Base-by-base conservation (phyloP, 2,329 filamentous ascomycete species). In the Fusarium succisae region DNA sequence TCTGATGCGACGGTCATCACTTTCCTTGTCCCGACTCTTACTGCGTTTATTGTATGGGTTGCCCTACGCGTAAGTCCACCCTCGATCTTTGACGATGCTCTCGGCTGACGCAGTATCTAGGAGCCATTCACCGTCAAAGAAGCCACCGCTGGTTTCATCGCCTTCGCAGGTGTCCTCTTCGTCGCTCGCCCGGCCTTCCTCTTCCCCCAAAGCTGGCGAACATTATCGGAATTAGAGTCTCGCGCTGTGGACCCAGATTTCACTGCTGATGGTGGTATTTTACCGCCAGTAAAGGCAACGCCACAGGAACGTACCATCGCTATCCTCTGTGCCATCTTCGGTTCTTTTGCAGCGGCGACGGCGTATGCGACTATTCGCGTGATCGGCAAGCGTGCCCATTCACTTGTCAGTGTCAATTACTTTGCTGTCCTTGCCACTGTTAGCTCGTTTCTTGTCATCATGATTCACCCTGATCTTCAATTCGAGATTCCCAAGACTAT, bases 1-100 rank as follows among this genome's bases (percentile, higher is more conserved):
- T 91, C 93, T 4, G 94, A 96, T 79, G 92, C 93, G 3, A 94
- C 92, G 0, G 93, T 95, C 30, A 91, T 96, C 39, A 94, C 92
- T 12, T 96, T 96, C 80, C 86, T 96, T 7, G 88, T 92, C 0
- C 94, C 94, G 0, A 91, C 91, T 13, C 85, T 94, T 15, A 91
- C 92, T 13, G 92, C 83, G 3, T 81, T 84, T 87, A 81, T 95
- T 87, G 88, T 91, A 86, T 75, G 94, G 90, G 80, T 94, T 20
- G 80, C 78, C 30, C 63, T 81, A 1, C 55, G 62, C 3, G 79
- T 80, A 67, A 28, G 76, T 63, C 2, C 14, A 18, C 0, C 8
- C 15, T 13, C 6, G 10, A 18, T 9, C 10, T 6, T 3, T 3
- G 6, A 4, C 13, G 0, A 17, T 1, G 26, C 3, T 3, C 24